Base-by-base conservation (phyloP, 1,139 yeast genomes). In the Suhomyces bolitotheri region DNA sequence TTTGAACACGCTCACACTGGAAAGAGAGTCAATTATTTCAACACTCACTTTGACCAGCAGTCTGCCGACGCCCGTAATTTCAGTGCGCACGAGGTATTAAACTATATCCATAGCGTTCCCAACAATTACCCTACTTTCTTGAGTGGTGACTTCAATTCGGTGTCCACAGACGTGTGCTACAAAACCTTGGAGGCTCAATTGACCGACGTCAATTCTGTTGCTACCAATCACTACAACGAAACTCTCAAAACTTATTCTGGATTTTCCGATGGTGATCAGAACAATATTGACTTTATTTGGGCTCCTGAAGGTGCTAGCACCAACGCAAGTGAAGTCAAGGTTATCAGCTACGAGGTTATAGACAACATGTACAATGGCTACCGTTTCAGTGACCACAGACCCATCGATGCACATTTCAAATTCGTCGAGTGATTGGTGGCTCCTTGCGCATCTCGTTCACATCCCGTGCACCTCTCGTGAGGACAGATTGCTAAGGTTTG, bases 341-440 rank as follows among this genome's bases (percentile, higher is more conserved):
- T 46, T 10, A 51, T 64, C 22, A 61, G 60, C 29, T 66, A 68
- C 49, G 67, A 66, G 25, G 64, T 67, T 29, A 56, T 64, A 27
- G 65, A 64, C 20, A 54, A 53, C 30, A 42, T 59, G 12, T 47
- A 55, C 33, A 40, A 51, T 17, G 54, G 50, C 1, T 51, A 36
- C 36, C 61, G 61, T 40, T 55, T 64, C 22, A 64, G 73, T 31
- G 78, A 73, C 47, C 78, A 73, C 44, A 54, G 77, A 41, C 74
- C 76, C 0, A 58, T 71, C 11, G 53, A 58, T 17, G 56, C 61
- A 7, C 65, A 66, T 30, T 48, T 53, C 27, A 40, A 47, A 28
- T 31, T 54, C 25, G 23, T 34, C 33, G 27, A 32, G n/a, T n/a
- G n/a, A n/a, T 11, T 36, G 28, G 25, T n/a, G 8, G 9, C 7